These are phyloP conservation scores for Wickerhamomyces alni DNA, from an alignment of 805 yeast species.

Conservation along the genomic window DNA sequence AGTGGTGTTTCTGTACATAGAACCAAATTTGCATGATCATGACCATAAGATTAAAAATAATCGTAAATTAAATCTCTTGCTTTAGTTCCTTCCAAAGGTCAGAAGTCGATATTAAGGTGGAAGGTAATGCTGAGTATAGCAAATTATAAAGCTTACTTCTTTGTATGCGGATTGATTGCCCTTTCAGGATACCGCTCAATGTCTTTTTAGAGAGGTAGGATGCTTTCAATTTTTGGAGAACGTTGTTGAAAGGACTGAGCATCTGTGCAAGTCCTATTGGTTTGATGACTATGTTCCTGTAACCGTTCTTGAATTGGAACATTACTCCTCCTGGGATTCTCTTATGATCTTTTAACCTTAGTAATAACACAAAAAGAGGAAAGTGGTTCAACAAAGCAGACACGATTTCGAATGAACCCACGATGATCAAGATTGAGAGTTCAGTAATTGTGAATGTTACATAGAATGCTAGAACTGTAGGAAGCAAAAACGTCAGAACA, in stretches of 20 bases:
- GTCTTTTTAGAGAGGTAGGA: conserved; percentile 39
- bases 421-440: conserved; percentile 39
- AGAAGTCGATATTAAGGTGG: conserved; percentile 19
- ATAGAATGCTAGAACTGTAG: conserved; percentile 86
- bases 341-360: conserved; percentile 74
- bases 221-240: conserved; percentile 32
- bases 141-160: conserved; percentile 43
- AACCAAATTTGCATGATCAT: not conserved
- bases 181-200: conserved; percentile 35
- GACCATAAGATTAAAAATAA: not conserved
- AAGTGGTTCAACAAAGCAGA: conserved; percentile 71
- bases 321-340: conserved; percentile 58
- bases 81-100: not conserved
- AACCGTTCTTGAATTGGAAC: conserved; percentile 15
- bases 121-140: conserved; percentile 48
- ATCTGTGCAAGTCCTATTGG: conserved; percentile 39
- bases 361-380: conserved; percentile 77
- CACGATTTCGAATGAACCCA: conserved; percentile 49
- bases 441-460: conserved; percentile 60
- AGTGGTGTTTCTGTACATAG: conserved; percentile 8
- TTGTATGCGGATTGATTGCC: conserved; percentile 38
- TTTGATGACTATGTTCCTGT: conserved; percentile 31
- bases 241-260: conserved; percentile 41
- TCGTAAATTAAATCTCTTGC: not conserved
- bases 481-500: conserved; percentile 68